Evolutionary conservation across 2,329 filamentous ascomycete genomes (phyloP).

Genomic region (Cryphonectria radicalis): DNA sequence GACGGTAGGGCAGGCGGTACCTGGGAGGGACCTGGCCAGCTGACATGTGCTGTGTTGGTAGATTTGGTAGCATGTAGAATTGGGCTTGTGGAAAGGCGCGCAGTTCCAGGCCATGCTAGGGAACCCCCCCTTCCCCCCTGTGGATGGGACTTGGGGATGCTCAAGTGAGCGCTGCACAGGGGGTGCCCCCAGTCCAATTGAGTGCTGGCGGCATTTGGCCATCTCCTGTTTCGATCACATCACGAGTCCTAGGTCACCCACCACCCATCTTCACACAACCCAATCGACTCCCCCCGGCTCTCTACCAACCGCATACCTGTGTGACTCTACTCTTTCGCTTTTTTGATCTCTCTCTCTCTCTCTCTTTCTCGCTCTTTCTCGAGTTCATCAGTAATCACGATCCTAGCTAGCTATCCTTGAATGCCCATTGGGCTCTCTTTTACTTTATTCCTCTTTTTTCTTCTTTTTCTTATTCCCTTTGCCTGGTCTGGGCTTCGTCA

Average conservation of each 20-base stretch:
- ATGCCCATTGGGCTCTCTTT: not conserved
- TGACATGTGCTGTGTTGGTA: not conserved
- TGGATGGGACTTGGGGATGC: not conserved
- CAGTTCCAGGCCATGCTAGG: constrained; percentile 5
- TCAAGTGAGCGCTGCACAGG: constrained; percentile 4
- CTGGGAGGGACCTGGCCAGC: constrained; percentile 3
- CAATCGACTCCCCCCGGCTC: not conserved
- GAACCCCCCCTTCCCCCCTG: not conserved
- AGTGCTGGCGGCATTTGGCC: not conserved
- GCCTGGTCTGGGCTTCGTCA: not conserved
- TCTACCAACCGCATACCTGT: not conserved
- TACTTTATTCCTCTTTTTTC: not conserved
- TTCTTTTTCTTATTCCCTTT: not conserved
- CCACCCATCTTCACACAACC: not conserved
- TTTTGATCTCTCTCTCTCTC: not conserved
- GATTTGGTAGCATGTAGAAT: not conserved
- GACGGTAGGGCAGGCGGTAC: not conserved
- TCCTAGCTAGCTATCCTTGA: not conserved
- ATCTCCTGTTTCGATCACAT: constrained; percentile 12
- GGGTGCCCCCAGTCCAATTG: not conserved
- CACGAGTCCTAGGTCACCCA: constrained; percentile 15
- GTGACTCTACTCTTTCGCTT: not conserved
- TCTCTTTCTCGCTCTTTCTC: too few relatives aligned
- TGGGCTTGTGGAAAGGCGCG: constrained; percentile 9
- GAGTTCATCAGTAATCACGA: not conserved